phyloP scores from a whole-genome alignment of 257 asterid species.

The Petrea volubilis region DNA sequence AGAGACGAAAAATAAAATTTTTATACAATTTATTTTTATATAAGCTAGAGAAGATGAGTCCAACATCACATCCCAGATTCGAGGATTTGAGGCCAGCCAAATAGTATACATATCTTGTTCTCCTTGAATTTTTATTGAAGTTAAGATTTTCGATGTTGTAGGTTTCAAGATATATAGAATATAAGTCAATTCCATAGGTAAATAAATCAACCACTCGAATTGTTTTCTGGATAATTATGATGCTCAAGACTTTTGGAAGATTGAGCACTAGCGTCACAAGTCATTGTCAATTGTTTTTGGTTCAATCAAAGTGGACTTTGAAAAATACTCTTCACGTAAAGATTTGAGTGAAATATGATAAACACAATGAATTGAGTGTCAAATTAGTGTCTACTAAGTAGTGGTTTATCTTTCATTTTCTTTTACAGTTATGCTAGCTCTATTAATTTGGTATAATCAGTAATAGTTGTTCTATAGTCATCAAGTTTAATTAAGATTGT shows the following conservation, averaged over 20 bases:
- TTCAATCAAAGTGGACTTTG: background rate
- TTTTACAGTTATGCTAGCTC: too few relatives aligned
- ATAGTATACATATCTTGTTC: background rate
- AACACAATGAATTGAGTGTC: too few relatives aligned
- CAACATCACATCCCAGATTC: background rate
- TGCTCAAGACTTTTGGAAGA: background rate
- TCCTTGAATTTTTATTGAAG: background rate
- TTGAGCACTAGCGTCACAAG: background rate
- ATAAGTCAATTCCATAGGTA: background rate
- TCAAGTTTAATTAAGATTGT: too few relatives aligned
- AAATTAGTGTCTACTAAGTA: too few relatives aligned
- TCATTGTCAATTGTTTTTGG: background rate
- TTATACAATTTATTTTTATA: too few relatives aligned
- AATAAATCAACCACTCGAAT: background rate
- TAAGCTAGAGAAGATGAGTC: background rate
- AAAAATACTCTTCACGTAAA: background rate
- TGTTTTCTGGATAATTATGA: background rate
- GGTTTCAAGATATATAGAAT: background rate
- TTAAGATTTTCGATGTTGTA: background rate
- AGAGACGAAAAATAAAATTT: too few relatives aligned
- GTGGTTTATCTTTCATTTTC: too few relatives aligned
- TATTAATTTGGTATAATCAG: too few relatives aligned
- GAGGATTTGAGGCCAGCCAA: slow-evolving; percentile 7
- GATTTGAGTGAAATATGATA: too few relatives aligned
- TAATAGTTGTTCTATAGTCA: too few relatives aligned